Percentiles rank a stretch among this genome's conserved stretches.
Evolutionary conservation across 2,329 filamentous ascomycete species (phyloP).

Genomic region (Decorospora gaudefroyi): DNA sequence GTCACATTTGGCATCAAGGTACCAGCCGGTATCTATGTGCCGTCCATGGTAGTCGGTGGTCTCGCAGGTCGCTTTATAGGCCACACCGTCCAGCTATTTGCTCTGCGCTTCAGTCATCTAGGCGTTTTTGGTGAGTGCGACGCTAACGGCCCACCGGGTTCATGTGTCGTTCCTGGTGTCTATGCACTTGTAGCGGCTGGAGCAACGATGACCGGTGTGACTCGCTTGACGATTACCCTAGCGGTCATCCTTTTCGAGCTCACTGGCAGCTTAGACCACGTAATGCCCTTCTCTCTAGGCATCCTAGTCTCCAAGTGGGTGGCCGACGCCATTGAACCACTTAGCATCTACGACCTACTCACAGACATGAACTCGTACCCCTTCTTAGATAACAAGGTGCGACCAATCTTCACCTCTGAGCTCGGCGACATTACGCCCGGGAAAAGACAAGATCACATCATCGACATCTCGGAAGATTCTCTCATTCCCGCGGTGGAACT

Average conservation of each 20-base stretch:
- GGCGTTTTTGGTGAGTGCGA: constrained; percentile 76
- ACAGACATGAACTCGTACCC: constrained; percentile 98
- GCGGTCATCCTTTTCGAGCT: constrained; percentile 96
- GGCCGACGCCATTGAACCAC: constrained; percentile 89
- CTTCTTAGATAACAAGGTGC: constrained; percentile 94
- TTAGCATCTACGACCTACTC: constrained; percentile 92
- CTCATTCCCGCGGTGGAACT: constrained; percentile 77
- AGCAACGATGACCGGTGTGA: constrained; percentile 97
- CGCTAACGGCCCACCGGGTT: constrained; percentile 67
- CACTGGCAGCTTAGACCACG: constrained; percentile 92
- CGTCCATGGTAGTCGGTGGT: constrained; percentile 97
- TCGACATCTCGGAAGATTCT: constrained; percentile 84
- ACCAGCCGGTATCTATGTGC: constrained; percentile 95
- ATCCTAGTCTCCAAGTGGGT: constrained; percentile 98
- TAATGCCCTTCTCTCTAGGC: constrained; percentile 88
- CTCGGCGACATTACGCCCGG: constrained; percentile 84
- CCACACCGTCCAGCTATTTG: constrained; percentile 80
- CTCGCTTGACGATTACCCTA: constrained; percentile 86
- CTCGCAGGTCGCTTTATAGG: constrained; percentile 87
- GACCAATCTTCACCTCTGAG: constrained; percentile 86
- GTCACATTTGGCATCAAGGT: constrained; percentile 97
- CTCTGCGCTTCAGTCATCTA: constrained; percentile 72
- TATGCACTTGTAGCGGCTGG: constrained; percentile 94
- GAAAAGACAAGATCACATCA: constrained; percentile 73
- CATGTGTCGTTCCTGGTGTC: constrained; percentile 93